Evolutionary conservation across 768 basidiomycete species (phyloP), one percentile per base, ranked within the genome.

Genomic region (Rhizopogon roseolus): DNA sequence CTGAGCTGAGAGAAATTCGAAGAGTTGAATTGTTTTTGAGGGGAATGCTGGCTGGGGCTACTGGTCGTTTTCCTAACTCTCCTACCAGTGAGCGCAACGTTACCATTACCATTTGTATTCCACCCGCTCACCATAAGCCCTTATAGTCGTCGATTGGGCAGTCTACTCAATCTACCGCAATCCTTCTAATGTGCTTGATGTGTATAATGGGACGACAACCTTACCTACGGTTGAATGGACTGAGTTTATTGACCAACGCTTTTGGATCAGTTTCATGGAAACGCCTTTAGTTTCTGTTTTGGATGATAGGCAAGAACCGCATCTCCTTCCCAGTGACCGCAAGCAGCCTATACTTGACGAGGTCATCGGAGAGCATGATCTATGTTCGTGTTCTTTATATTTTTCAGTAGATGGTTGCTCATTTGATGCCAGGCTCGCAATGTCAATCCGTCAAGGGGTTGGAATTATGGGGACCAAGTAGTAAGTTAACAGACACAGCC

Each of bases 381-480:
- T 42, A n/a, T 73, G 67, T 28, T 22, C 19, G 37, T 36, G 46
- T 14, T 2, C 42, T 36, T 42, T 9, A 5, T 40, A 44, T 10
- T 14, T 19, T n/a, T 43, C 42, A 16, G 41, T 27, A 7, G 8
- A 9, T 43, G 27, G 27, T n/a, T 10, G 16, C 17, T 34, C 25
- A 59, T 59, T 56, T 48, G 41, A 28, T 37, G 38, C 32, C n/a
- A 53, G 55, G 25, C 49, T 61, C 50, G 60, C 32, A 49, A 41
- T 41, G 36, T 37, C 58, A 54, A 19, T 66, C 54, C 22, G 41
- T 58, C 11, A 53, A 38, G 10, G 19, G 62, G 41, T 34, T 44
- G 11, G 19, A 49, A 4, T 59, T 72, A 2, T 62, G 65, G 55
- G 66, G 65, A 19, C 17, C 41, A 44, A 56, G 55, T 14, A 72